Evolutionary conservation across 441 rosid genomes (phyloP).

Genomic region (Metrosideros polymorpha): DNA sequence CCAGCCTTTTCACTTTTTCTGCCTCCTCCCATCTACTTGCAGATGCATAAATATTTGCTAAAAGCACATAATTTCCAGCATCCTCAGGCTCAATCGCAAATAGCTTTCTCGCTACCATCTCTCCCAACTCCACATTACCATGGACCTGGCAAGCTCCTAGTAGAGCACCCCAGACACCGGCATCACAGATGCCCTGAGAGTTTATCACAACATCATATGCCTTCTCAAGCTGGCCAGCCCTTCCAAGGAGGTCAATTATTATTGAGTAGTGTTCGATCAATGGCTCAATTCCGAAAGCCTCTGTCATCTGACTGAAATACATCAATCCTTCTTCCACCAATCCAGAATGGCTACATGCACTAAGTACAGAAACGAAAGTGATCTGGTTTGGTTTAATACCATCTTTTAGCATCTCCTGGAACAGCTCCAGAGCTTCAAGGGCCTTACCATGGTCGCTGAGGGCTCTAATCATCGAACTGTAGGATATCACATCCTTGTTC

Average conservation of each 20-base stretch:
- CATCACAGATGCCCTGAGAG: slow-evolving; percentile 19
- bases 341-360: slow-evolving; percentile 45
- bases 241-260: slow-evolving; percentile 49
- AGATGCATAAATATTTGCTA: slow-evolving; percentile 42
- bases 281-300: slow-evolving; percentile 18
- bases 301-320: slow-evolving; percentile 24
- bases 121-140: slow-evolving; percentile 31
- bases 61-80: slow-evolving; percentile 35
- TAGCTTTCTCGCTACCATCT: slow-evolving; percentile 37
- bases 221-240: slow-evolving; percentile 36
- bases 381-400: slow-evolving; percentile 41
- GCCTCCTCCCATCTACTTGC: slow-evolving; percentile 42
- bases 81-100: slow-evolving; percentile 37
- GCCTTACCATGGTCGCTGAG: slow-evolving; percentile 43
- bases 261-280: slow-evolving; percentile 33
- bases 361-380: slow-evolving; percentile 34
- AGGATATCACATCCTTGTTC: slow-evolving; percentile 31
- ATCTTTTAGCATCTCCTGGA: slow-evolving; percentile 32
- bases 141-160: slow-evolving; percentile 46
- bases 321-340: slow-evolving; percentile 36
- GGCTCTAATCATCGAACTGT: slow-evolving; percentile 40
- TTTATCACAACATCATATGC: slow-evolving; percentile 28
- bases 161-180: slow-evolving; percentile 42
- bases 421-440: slow-evolving; percentile 29
- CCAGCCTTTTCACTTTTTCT: slow-evolving; percentile 27